Conservation (phyloP, 768 basidiomycete species). For the Tylopilus sp. region DNA sequence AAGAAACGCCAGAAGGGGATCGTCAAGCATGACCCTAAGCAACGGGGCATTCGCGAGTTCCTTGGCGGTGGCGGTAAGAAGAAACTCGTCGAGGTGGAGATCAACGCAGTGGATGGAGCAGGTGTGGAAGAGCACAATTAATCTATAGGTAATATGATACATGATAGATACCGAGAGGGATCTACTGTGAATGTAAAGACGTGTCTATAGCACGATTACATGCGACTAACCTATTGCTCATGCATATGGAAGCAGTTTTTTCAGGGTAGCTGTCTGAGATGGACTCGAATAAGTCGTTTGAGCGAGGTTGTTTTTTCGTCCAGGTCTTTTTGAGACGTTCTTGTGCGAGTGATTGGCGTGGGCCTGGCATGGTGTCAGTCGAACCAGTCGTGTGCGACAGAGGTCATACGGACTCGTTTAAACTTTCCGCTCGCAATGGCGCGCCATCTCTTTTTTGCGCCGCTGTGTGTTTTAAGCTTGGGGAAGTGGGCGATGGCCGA, state of each 20-base stretch:
- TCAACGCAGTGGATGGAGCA: constrained; percentile 22
- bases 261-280: constrained; percentile 63
- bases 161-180: background rate
- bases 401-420: constrained; percentile 59
- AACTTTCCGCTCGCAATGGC: constrained; percentile 65
- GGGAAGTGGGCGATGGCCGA: constrained; percentile 55
- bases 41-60: constrained; percentile 72
- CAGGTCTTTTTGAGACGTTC: constrained; percentile 65
- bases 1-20: constrained; percentile 73
- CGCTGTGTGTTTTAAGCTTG: constrained; percentile 78
- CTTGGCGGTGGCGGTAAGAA: constrained; percentile 43
- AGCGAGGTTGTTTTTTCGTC: constrained; percentile 61
- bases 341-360: constrained; percentile 71
- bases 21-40: constrained; percentile 72
- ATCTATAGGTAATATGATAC: background rate
- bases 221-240: constrained; percentile 28
- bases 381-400: background rate
- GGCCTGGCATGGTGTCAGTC: constrained; percentile 39
- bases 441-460: constrained; percentile 79
- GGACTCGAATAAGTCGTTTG: constrained; percentile 63
- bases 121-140: constrained; percentile 8
- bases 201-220: too few relatives aligned
- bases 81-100: constrained; percentile 8
- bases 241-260: constrained; percentile 72
- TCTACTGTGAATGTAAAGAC: background rate